A percentile compares a stretch with the other conserved stretches of the same genome.
phyloP scores from a whole-genome alignment of 2,329 filamentous ascomycete genomes.

The Chaetomiaceae sp. region DNA sequence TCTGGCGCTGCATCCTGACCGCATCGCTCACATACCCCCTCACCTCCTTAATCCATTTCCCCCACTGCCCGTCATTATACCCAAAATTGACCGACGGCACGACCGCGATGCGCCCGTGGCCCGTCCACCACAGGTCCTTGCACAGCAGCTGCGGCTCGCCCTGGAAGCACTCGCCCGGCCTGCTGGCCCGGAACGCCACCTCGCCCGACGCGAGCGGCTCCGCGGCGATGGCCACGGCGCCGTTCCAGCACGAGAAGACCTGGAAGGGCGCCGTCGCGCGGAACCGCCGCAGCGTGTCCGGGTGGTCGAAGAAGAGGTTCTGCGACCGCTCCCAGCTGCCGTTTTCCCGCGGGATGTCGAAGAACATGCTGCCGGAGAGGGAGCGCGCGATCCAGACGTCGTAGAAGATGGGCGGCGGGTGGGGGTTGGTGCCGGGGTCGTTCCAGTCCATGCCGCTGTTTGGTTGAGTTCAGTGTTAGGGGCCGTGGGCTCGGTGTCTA shows the following conservation, averaged over 20 bases:
- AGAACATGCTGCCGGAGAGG: conserved; percentile 51
- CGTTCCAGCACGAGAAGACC: conserved; percentile 59
- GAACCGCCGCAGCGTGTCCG: conserved; percentile 31
- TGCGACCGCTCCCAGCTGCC: conserved; percentile 37
- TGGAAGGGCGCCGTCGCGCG: conserved; percentile 44
- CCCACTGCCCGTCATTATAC: conserved; percentile 43
- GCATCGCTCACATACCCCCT: conserved; percentile 40
- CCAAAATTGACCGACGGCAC: conserved; percentile 52
- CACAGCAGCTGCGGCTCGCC: conserved; percentile 53
- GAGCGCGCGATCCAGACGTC: conserved; percentile 52
- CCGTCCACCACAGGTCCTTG: conserved; percentile 40
- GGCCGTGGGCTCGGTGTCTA: too few species aligned
- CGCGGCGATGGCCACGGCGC: conserved; percentile 45
- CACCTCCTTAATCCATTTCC: conserved; percentile 41
- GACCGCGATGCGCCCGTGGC: conserved; percentile 51
- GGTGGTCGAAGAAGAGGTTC: conserved; percentile 51
- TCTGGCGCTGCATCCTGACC: conserved; percentile 22
- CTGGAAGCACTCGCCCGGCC: conserved; percentile 44
- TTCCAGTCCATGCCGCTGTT: conserved; percentile 45
- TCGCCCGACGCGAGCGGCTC: neutral
- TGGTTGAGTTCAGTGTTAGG: conserved; percentile 25
- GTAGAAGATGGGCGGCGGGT: conserved; percentile 46
- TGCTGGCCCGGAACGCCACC: conserved; percentile 29
- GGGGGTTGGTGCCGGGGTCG: neutral
- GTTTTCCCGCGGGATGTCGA: conserved; percentile 46